These are phyloP conservation scores for Mycena galericulata DNA, from an alignment of 768 basidiomycete genomes.

Conservation along the genomic window DNA sequence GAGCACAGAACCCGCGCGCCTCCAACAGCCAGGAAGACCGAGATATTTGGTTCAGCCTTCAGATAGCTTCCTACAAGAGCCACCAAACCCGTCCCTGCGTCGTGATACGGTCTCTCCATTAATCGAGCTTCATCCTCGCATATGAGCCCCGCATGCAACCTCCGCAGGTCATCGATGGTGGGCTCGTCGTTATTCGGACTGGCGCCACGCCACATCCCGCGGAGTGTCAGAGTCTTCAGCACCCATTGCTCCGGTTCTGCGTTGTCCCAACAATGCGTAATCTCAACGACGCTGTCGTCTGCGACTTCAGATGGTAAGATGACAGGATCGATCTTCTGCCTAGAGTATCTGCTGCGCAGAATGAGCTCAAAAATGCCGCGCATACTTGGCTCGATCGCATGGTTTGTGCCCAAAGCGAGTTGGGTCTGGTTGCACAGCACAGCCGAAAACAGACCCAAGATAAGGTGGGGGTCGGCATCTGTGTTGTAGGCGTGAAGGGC, in stretches of 20 bases:
- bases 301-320: neutral
- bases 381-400: slow-evolving; percentile 6
- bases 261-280: neutral
- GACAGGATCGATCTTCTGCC: neutral
- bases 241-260: neutral
- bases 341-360: neutral
- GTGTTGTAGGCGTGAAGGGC: neutral
- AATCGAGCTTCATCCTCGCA: neutral
- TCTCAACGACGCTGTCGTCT: neutral
- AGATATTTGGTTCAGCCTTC: neutral
- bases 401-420: neutral
- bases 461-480: neutral
- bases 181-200: slow-evolving; percentile 21
- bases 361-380: slow-evolving; percentile 22
- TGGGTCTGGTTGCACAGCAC: neutral
- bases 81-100: slow-evolving; percentile 1
- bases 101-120: neutral
- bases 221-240: slow-evolving; percentile 9
- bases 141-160: slow-evolving; percentile 6
- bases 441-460: neutral
- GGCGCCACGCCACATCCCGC: slow-evolving; percentile 13
- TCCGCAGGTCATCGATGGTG: neutral
- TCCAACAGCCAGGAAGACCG: slow-evolving; percentile 18
- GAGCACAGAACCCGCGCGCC: slow-evolving; percentile 26
- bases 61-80: slow-evolving; percentile 11